Conservation (phyloP, 495 filamentous ascomycete species). For the Letharia lupina region DNA sequence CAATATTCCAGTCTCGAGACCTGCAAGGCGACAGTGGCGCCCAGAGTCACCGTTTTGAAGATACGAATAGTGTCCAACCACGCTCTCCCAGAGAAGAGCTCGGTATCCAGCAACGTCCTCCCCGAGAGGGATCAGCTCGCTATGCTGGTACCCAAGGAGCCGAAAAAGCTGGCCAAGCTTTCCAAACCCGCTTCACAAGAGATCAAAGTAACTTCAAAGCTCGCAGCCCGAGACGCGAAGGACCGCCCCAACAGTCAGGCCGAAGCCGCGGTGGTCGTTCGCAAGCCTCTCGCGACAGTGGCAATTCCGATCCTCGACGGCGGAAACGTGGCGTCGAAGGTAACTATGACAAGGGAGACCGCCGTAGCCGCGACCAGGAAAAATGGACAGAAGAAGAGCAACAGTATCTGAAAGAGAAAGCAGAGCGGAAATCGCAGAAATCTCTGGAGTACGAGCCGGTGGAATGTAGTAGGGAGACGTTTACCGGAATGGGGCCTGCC, state of each 20-base stretch:
- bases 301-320: background rate
- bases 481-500: constrained; percentile 9
- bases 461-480: background rate
- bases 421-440: background rate
- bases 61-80: background rate
- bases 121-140: background rate
- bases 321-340: background rate
- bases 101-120: background rate
- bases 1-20: background rate
- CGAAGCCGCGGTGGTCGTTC: background rate
- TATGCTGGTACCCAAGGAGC: background rate
- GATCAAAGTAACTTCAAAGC: background rate
- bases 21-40: no score
- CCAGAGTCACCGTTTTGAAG: background rate
- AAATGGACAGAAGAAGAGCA: constrained; percentile 15
- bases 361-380: background rate
- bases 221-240: background rate
- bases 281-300: background rate
- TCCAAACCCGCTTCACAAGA: background rate
- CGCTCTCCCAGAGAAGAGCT: background rate
- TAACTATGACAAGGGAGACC: background rate
- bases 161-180: background rate
- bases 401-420: constrained; percentile 10
- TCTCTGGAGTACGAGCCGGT: background rate
- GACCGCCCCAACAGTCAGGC: no score